phyloP scores from a whole-genome alignment of 192 early-diverging fungal genomes.

The Backusella westeae region DNA sequence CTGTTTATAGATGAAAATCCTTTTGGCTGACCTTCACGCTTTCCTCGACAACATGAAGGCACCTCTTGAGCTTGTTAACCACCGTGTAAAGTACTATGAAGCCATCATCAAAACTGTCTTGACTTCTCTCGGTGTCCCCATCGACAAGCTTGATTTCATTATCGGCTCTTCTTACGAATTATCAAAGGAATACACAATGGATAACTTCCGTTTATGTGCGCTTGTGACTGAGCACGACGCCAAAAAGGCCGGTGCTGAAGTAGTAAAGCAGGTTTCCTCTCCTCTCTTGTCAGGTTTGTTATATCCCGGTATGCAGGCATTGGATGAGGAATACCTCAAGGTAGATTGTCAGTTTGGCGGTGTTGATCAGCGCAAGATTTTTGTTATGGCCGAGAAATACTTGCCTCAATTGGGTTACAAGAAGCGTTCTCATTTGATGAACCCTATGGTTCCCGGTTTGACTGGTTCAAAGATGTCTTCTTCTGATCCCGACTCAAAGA shows the following conservation, averaged over 20 bases:
- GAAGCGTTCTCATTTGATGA: conserved; percentile 98
- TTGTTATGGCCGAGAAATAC: conserved; percentile 95
- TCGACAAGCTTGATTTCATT: conserved; percentile 91
- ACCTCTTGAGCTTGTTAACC: conserved; percentile 84
- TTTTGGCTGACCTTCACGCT: conserved; percentile 96
- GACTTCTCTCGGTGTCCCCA: conserved; percentile 90
- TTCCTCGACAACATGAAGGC: conserved; percentile 99
- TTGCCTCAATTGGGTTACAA: conserved; percentile 91
- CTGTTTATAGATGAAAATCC: conserved; percentile 70
- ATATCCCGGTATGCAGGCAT: conserved; percentile 96
- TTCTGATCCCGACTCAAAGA: conserved; percentile 96
- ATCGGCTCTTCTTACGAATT: conserved; percentile 89
- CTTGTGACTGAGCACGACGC: conserved; percentile 92
- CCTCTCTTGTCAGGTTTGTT: conserved; percentile 91
- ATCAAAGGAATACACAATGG: conserved; percentile 85
- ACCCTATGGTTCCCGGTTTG: conserved; percentile 95
- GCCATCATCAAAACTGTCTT: conserved; percentile 86
- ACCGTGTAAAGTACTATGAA: conserved; percentile 94
- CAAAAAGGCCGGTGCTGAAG: conserved; percentile 97
- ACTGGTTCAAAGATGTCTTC: conserved; percentile 94
- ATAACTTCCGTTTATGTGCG: conserved; percentile 85
- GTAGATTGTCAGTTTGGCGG: conserved; percentile 97
- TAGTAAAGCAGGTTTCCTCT: conserved; percentile 93
- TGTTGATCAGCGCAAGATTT: conserved; percentile 99
- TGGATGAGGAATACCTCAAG: conserved; percentile 96